Percentiles rank a stretch among this genome's conserved stretches.
Conservation (phyloP, 164 flowering plant species). For the Magnolia kwangsiensis region DNA sequence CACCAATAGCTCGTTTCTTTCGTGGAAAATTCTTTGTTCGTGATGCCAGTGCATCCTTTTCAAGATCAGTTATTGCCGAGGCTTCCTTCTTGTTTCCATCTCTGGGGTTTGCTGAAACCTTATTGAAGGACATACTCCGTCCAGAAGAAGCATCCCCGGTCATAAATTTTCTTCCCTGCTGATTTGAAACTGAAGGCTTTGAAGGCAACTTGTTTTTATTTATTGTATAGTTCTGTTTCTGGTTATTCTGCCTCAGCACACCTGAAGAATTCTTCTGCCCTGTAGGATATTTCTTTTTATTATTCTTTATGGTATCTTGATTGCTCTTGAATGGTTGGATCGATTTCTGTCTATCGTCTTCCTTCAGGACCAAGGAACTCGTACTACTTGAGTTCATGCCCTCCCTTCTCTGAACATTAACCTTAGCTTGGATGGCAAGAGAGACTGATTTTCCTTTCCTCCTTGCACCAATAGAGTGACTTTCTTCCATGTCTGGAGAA, state of each 20-base stretch:
- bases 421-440: conserved; percentile 93
- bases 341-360: conserved; percentile 35
- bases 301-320: conserved; percentile 33
- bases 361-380: conserved; percentile 31
- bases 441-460: conserved; percentile 71
- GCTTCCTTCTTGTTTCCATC: conserved; percentile 43
- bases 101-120: conserved; percentile 35
- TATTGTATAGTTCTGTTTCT: conserved; percentile 55
- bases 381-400: conserved; percentile 43
- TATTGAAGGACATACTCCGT: conserved; percentile 33
- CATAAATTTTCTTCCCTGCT: conserved; percentile 37
- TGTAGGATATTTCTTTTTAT: conserved; percentile 37
- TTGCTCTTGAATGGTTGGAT: conserved; percentile 39
- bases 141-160: conserved; percentile 38
- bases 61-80: conserved; percentile 32
- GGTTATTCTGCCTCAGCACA: conserved; percentile 78
- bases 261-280: conserved; percentile 30
- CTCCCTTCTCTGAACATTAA: conserved; percentile 86
- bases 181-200: conserved; percentile 41
- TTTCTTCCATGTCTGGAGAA: conserved; percentile 35
- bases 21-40: conserved; percentile 41
- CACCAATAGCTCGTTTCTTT: conserved; percentile 55
- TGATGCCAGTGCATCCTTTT: conserved; percentile 31
- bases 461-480: conserved; percentile 26
- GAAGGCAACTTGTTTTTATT: conserved; percentile 45